phyloP scores from a whole-genome alignment of 2,329 filamentous ascomycete genomes.

The Talaromyces albobiverticillius region DNA sequence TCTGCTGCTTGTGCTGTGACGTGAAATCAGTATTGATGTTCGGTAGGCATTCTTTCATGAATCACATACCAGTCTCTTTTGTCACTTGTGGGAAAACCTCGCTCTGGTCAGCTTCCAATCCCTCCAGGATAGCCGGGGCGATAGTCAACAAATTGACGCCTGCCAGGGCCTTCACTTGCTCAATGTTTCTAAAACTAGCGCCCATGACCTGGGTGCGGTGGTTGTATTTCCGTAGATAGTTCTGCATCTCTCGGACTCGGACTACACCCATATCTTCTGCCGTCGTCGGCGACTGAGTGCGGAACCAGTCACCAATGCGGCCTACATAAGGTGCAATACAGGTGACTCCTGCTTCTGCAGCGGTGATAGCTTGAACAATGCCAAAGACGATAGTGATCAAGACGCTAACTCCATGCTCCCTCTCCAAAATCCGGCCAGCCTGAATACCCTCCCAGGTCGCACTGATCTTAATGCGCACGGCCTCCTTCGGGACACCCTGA shows the following conservation, averaged over 20 bases:
- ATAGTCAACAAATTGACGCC: not conserved
- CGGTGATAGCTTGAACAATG: not conserved
- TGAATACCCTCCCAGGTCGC: conserved; percentile 1
- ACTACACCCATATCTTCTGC: not conserved
- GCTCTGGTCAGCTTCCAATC: not conserved
- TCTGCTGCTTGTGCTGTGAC: not conserved
- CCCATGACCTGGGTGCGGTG: not conserved
- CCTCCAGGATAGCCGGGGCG: not conserved
- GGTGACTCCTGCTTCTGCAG: not conserved
- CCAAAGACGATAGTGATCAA: not conserved
- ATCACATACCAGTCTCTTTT: not conserved
- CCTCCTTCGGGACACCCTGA: not conserved
- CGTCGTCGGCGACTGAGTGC: not conserved
- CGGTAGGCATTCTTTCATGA: too few relatives aligned
- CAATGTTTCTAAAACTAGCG: not conserved
- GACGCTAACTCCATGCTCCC: not conserved
- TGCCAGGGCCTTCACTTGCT: not conserved
- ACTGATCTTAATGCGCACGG: conserved; percentile 1
- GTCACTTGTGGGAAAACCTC: not conserved
- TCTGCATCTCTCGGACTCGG: not conserved
- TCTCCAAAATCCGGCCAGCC: not conserved
- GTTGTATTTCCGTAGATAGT: not conserved
- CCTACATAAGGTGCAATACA: not conserved
- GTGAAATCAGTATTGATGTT: too few relatives aligned
- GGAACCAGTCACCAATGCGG: not conserved